A percentile compares a stretch with the other conserved stretches of the same genome.
Conservation (phyloP, 495 filamentous ascomycete genomes). For the Viridothelium virens region DNA sequence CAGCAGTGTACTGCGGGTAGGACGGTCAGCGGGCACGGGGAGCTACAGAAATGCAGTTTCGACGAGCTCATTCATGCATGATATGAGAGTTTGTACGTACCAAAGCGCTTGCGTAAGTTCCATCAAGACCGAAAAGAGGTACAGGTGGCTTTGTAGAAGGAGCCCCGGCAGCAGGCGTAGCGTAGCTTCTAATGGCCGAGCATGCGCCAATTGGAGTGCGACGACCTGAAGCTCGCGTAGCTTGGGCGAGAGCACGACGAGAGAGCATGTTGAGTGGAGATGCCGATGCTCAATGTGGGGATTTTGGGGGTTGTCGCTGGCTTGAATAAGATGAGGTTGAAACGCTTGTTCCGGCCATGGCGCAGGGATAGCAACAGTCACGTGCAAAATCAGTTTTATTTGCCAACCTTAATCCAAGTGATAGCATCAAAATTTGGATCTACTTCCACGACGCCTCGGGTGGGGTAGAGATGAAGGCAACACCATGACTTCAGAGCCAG, state of each 20-base stretch:
- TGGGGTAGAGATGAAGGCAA: too few relatives aligned
- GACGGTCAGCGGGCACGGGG: not conserved
- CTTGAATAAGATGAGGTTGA: not conserved
- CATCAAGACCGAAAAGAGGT: slow-evolving; percentile 88
- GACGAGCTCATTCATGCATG: not conserved
- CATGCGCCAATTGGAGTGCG: slow-evolving; percentile 36
- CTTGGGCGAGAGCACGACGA: slow-evolving; percentile 52
- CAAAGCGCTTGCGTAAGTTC: slow-evolving; percentile 95
- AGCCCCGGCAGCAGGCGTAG: slow-evolving; percentile 53
- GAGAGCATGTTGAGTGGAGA: slow-evolving; percentile 49
- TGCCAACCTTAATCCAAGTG: not conserved
- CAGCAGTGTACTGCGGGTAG: slow-evolving; percentile 74
- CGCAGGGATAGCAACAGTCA: not conserved
- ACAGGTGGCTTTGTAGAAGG: slow-evolving; percentile 62
- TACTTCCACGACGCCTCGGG: too few relatives aligned
- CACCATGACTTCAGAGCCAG: too few relatives aligned
- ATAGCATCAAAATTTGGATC: too few relatives aligned
- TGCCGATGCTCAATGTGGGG: not conserved
- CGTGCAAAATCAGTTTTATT: too few relatives aligned
- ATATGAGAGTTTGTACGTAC: slow-evolving; percentile 48
- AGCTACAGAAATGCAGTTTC: not conserved
- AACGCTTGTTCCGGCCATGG: not conserved
- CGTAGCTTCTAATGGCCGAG: slow-evolving; percentile 54
- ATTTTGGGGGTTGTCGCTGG: not conserved
- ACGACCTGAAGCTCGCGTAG: slow-evolving; percentile 50